Conservation (phyloP, 495 filamentous ascomycete species). For the Trichoderma orchidacearum region DNA sequence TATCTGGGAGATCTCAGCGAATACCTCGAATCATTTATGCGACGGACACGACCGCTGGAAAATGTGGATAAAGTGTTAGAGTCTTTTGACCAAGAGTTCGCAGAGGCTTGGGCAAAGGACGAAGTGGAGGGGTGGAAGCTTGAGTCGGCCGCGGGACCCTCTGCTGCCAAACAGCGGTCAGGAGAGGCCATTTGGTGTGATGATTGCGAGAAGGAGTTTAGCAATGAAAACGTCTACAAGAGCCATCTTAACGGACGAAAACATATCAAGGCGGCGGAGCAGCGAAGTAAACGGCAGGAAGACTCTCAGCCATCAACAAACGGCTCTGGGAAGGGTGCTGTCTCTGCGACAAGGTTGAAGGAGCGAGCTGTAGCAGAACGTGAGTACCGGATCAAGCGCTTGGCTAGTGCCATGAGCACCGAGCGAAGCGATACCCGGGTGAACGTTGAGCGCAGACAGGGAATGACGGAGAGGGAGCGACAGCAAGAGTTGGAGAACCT, state of each 20-base stretch:
- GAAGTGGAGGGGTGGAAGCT: conserved; percentile 68
- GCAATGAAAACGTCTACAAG: conserved; percentile 89
- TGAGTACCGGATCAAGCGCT: conserved; percentile 66
- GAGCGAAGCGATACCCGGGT: conserved; percentile 75
- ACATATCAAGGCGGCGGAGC: conserved; percentile 70
- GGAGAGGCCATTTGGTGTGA: conserved; percentile 72
- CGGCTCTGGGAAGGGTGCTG: conserved; percentile 12
- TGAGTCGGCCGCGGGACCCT: conserved; percentile 27
- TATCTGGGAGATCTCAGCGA: conserved; percentile 68
- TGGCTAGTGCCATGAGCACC: conserved; percentile 61
- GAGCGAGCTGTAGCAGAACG: conserved; percentile 84
- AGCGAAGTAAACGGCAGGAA: conserved; percentile 22
- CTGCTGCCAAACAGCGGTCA: conserved; percentile 30
- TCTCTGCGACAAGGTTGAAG: conserved; percentile 49
- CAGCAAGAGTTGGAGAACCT: conserved; percentile 85
- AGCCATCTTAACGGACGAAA: conserved; percentile 82
- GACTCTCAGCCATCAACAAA: conserved; percentile 11
- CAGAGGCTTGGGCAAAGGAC: conserved; percentile 65
- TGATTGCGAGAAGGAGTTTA: conserved; percentile 88
- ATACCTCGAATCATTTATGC: conserved; percentile 80
- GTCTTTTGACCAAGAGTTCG: conserved; percentile 68
- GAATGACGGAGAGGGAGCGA: conserved; percentile 91
- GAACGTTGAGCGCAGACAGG: conserved; percentile 87
- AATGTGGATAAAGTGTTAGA: conserved; percentile 67
- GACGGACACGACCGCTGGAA: conserved; percentile 66